Evolutionary conservation across 2,329 filamentous ascomycete species (phyloP).

Genomic region (Colletotrichum sp.): DNA sequence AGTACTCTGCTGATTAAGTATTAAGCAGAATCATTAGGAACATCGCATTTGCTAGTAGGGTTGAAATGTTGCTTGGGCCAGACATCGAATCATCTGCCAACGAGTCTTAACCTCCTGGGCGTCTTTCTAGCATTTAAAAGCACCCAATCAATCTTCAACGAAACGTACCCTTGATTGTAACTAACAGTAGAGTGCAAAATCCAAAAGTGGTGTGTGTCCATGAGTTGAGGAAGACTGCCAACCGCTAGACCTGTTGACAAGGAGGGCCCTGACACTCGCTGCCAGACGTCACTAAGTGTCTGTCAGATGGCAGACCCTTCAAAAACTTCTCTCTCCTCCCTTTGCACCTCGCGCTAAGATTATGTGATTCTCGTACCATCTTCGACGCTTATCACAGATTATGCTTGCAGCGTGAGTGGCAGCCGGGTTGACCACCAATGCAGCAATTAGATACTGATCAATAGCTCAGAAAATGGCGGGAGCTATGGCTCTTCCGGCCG

Average conservation of each 20-base stretch:
- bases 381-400: not conserved
- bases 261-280: too few relatives aligned
- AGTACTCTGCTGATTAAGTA: too few relatives aligned
- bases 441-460: not conserved
- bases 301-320: fast-evolving
- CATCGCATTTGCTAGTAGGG: too few relatives aligned
- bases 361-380: not conserved
- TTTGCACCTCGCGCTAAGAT: not conserved
- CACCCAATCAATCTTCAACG: too few relatives aligned
- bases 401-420: too few relatives aligned
- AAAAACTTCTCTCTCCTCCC: not conserved
- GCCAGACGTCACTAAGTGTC: fast-evolving
- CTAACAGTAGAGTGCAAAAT: not conserved
- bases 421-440: not conserved
- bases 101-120: too few relatives aligned
- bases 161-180: too few relatives aligned
- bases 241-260: too few relatives aligned
- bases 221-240: not conserved
- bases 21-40: too few relatives aligned
- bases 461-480: not conserved
- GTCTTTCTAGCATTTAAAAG: too few relatives aligned
- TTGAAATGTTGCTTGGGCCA: too few relatives aligned
- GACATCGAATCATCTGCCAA: too few relatives aligned
- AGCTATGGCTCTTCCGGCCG: not conserved
- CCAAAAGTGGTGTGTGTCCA: not conserved